These are phyloP conservation scores for Alternaria novae-zelandiae DNA, from an alignment of 2,329 filamentous ascomycete species.

Conservation along the genomic window DNA sequence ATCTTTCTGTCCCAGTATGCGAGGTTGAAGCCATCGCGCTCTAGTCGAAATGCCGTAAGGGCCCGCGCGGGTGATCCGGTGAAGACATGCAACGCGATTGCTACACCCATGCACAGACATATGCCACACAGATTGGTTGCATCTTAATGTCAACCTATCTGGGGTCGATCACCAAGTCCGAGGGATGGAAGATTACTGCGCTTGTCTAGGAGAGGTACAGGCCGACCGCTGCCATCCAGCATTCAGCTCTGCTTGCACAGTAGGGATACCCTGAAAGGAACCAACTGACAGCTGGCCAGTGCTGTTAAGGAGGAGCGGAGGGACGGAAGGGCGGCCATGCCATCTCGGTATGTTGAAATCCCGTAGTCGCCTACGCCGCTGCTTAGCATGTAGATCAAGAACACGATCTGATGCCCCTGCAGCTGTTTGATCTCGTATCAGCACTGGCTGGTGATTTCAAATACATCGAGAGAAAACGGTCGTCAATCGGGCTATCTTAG, in stretches of 20 bases:
- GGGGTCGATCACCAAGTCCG: neutral
- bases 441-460: slow-evolving; percentile 1
- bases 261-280: neutral
- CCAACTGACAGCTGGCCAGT: neutral
- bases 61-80: slow-evolving; percentile 1
- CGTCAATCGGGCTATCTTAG: neutral
- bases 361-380: slow-evolving; percentile 2
- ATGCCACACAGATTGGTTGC: neutral
- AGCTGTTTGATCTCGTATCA: neutral
- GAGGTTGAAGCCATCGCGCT: neutral
- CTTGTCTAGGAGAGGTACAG: neutral
- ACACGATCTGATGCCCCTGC: neutral
- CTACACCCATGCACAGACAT: neutral
- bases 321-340: neutral
- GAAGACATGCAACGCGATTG: neutral
- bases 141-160: neutral
- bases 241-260: neutral
- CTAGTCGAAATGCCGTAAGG: neutral
- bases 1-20: neutral
- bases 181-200: neutral
- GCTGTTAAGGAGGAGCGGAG: neutral
- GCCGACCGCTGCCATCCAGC: no score
- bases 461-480: neutral
- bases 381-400: slow-evolving; percentile 6
- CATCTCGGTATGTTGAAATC: slow-evolving; percentile 5